These are phyloP conservation scores for Racocetra persica DNA, from an alignment of 371 early-diverging fungal genomes.

Conservation along the genomic window DNA sequence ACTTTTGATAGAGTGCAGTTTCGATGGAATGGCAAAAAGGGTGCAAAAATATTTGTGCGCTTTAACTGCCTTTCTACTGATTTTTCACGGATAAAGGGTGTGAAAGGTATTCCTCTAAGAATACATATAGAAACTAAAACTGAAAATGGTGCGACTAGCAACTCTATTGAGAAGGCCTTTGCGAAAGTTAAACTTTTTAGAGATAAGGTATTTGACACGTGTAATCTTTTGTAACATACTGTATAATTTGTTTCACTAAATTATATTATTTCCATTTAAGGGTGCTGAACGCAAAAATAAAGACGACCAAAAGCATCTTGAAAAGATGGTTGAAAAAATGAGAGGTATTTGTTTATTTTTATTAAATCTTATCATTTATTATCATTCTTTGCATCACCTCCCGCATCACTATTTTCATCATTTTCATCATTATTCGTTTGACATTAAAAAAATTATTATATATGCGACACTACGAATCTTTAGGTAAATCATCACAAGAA, in stretches of 20 bases:
- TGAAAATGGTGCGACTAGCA: slow-evolving; percentile 36
- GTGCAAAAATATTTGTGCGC: slow-evolving; percentile 74
- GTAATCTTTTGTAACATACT: neutral
- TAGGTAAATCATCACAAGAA: slow-evolving; percentile 41
- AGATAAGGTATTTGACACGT: slow-evolving; percentile 65
- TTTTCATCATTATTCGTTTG: neutral
- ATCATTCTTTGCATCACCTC: no score
- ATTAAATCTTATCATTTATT: no score
- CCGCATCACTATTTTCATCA: neutral
- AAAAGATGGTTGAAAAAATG: slow-evolving; percentile 65
- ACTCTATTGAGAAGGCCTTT: slow-evolving; percentile 60
- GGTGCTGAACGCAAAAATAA: slow-evolving; percentile 75
- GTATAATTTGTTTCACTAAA: neutral
- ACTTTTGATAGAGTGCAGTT: slow-evolving; percentile 79
- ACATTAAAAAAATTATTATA: neutral
- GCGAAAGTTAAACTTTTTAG: slow-evolving; percentile 79
- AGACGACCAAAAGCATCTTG: slow-evolving; percentile 70
- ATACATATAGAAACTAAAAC: slow-evolving; percentile 61
- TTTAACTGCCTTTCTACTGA: slow-evolving; percentile 86
- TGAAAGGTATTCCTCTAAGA: slow-evolving; percentile 84
- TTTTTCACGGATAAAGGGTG: slow-evolving; percentile 84
- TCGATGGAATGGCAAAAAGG: slow-evolving; percentile 74
- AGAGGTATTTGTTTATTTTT: slow-evolving; percentile 47
- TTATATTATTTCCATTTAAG: slow-evolving; percentile 44
- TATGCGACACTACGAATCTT: neutral